Percentiles rank a stretch among this genome's conserved stretches.
These are phyloP conservation scores for Monosporozyma yasuniensis DNA, from an alignment of 805 yeast species.

Conservation along the genomic window DNA sequence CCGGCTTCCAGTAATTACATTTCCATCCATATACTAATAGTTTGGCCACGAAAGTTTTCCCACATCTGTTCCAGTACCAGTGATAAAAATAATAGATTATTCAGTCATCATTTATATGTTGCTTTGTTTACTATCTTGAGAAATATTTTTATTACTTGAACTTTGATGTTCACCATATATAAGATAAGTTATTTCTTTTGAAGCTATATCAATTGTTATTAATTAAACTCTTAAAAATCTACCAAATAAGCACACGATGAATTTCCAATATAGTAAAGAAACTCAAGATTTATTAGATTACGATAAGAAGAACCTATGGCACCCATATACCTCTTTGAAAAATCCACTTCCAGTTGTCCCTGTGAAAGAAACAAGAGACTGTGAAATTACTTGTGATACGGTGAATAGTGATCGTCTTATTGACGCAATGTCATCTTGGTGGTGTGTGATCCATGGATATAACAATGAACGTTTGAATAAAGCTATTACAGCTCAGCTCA, in stretches of 20 bases:
- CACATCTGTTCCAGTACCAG: constrained; percentile 31
- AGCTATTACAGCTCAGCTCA: constrained; percentile 29
- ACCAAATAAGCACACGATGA: not conserved
- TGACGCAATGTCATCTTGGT: constrained; percentile 30
- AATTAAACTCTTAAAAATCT: not conserved
- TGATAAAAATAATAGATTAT: constrained; percentile 19
- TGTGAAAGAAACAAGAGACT: constrained; percentile 19
- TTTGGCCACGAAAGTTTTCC: constrained; percentile 26
- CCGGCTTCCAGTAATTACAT: constrained; percentile 28
- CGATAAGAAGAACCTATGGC: constrained; percentile 27
- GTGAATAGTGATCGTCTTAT: constrained; percentile 9
- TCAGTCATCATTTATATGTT: not conserved
- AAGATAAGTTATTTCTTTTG: too few species aligned
- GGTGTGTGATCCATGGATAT: constrained; percentile 29
- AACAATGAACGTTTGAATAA: constrained; percentile 20
- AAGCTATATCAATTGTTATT: too few species aligned
- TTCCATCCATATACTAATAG: constrained; percentile 21
- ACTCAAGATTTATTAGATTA: constrained; percentile 10
- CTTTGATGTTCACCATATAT: too few species aligned
- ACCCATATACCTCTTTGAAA: constrained; percentile 26
- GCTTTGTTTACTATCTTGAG: not conserved
- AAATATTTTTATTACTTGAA: not conserved
- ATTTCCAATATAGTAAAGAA: constrained; percentile 1
- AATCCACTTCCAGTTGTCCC: constrained; percentile 21
- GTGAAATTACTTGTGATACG: constrained; percentile 13